Percentiles rank a stretch among this genome's conserved stretches.
Conservation (phyloP, 441 rosid genomes). For the Erysimum cheiri region DNA sequence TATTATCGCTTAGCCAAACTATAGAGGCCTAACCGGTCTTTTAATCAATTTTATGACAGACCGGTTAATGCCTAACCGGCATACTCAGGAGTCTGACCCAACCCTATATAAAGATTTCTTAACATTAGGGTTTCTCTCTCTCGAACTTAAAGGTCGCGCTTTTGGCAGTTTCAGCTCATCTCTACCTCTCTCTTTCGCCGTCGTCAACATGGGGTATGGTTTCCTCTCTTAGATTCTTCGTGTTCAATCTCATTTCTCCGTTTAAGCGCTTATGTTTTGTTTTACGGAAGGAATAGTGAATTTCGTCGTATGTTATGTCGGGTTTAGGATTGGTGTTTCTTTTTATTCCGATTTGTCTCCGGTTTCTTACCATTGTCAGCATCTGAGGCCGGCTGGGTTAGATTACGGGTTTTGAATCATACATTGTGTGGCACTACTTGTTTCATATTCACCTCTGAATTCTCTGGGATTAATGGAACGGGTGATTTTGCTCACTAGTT, state of each 20-base stretch:
- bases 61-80: conserved; percentile 16
- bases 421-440: background rate
- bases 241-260: conserved; percentile 12
- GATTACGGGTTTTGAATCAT: background rate
- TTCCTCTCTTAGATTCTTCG: background rate
- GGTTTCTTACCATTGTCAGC: background rate
- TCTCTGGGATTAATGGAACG: background rate
- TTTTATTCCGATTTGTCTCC: background rate
- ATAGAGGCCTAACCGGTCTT: too few species aligned
- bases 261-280: background rate
- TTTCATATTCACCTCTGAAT: background rate
- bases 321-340: background rate
- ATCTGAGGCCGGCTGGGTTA: background rate
- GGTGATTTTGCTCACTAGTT: background rate
- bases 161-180: conserved; percentile 28
- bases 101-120: background rate
- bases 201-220: conserved; percentile 45
- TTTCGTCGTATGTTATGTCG: conserved; percentile 1
- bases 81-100: background rate
- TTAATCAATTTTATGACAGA: background rate
- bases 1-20: too few species aligned
- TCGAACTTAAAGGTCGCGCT: conserved; percentile 12
- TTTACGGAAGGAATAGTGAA: background rate
- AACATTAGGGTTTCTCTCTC: conserved; percentile 38
- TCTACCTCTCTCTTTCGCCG: conserved; percentile 35